Evolutionary conservation across 306 rosid species (phyloP), one percentile per base, ranked within the genome.

Genomic region (Inga laurina): DNA sequence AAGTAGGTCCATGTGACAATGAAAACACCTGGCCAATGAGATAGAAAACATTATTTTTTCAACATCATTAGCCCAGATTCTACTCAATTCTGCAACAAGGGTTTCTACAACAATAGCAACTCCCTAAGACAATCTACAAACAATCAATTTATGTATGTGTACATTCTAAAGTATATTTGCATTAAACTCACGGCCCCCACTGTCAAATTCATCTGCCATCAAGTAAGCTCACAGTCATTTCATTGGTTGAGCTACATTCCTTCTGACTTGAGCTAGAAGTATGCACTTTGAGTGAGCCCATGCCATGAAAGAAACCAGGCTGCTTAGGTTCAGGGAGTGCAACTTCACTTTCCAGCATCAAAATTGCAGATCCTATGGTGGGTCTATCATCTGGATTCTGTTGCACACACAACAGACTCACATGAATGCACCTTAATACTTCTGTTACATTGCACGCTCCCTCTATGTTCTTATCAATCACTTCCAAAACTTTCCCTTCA

Each of bases 391-490:
- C 85, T 0, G 83, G 83, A 11, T 76, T 65, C 3, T 83, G 82
- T 43, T 88, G 91, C 37, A 78, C 87, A 32, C 91, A 88, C 39
- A 88, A 72, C 15, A 82, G 83, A 74, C 91, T 68, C 14, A 88
- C 56, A 16, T 86, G 88, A 49, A 89, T 62, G 82, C 88, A 86
- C 2, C 87, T 84, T 72, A 86, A 22, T 4, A 80, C 79, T 15
- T 86, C 78, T 16, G 87, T 67, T 7, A 18, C 15, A 16, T 43
- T 35, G 51, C 61, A 43, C 1, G 77, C 57, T 5, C 76, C 79
- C 34, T 49, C 35, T 0, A 89, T 15, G 57, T 72, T 67, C 45
- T 68, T 52, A 11, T 88, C 88, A 3, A 86, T 51, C 57, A 88
- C 56, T 24, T 86, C 88, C 66, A 84, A 30, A 5, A 79, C 85